A percentile compares a stretch with the other conserved stretches of the same genome.
These are phyloP conservation scores for Cyclocybe cylindracea DNA, from an alignment of 768 basidiomycete genomes.

Conservation along the genomic window DNA sequence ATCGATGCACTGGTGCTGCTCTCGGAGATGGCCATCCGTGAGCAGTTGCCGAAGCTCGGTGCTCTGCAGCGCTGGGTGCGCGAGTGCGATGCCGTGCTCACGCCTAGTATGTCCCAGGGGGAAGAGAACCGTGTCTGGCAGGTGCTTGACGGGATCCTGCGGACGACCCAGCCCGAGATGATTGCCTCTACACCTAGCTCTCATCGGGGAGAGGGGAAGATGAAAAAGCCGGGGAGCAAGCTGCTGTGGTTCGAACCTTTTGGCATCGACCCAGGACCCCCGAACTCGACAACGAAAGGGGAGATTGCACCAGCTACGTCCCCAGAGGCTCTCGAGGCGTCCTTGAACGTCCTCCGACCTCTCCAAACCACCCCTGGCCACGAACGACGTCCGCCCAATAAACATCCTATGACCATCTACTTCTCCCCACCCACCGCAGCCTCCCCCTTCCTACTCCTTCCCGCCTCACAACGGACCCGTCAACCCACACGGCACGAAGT, in stretches of 20 bases:
- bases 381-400: slow-evolving; percentile 54
- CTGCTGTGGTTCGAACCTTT: slow-evolving; percentile 37
- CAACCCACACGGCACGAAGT: slow-evolving; percentile 36
- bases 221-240: slow-evolving; percentile 27
- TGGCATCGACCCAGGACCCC: slow-evolving; percentile 20
- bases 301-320: slow-evolving; percentile 11
- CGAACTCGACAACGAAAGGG: not conserved
- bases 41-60: slow-evolving; percentile 49
- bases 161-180: slow-evolving; percentile 42
- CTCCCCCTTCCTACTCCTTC: slow-evolving; percentile 30
- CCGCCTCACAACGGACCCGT: slow-evolving; percentile 20
- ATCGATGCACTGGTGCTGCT: slow-evolving; percentile 52
- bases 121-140: slow-evolving; percentile 44
- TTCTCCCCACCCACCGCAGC: slow-evolving; percentile 35
- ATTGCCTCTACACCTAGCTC: slow-evolving; percentile 17
- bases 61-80: slow-evolving; percentile 58
- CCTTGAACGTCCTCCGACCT: slow-evolving; percentile 23
- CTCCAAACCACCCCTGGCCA: slow-evolving; percentile 42
- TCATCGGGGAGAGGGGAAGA: slow-evolving; percentile 11
- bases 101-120: slow-evolving; percentile 35
- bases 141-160: slow-evolving; percentile 50
- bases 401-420: slow-evolving; percentile 51
- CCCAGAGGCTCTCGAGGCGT: slow-evolving; percentile 14
- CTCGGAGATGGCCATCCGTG: slow-evolving; percentile 50
- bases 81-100: slow-evolving; percentile 54